Evolutionary conservation across 148 eudicot genomes (phyloP), one percentile per base, ranked within the genome.

Genomic region (Silene latifolia): DNA sequence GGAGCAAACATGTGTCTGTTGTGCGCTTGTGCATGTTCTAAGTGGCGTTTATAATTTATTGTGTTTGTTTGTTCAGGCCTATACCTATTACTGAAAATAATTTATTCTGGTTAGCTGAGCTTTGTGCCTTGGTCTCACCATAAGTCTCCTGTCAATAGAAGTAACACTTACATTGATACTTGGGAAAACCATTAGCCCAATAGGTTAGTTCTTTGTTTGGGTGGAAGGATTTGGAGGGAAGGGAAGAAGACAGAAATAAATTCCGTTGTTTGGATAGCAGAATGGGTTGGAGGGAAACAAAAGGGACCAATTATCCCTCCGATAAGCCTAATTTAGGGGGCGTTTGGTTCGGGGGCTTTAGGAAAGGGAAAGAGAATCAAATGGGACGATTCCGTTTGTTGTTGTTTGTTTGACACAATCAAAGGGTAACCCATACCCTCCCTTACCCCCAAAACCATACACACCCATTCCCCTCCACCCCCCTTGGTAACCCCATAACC

Each of bases 1-100:
- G 68, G 80, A 75, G 74, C 70, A 25, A 58, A 59, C 70, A 62
- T 48, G 47, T 74, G 46, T 20, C 60, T 25, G 27, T 48, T 18
- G 6, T 73, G 71, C 74, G 67, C 13, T 48, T 18, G 3, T 73
- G 71, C 74, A 73, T n/a, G 32, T 23, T 68, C 13, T 39, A 47
- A 53, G 21, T 47, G 66, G 14, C 27, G 27, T 32, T 62, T 63
- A 21, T 8, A 15, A 0, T 23, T 71, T 19, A 13, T 8, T 11
- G 12, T 10, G 25, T 20, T 61, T 65, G 53, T 56, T 44, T 20
- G 58, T 23, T 70, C 64, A 44, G n/a, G n/a, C n/a, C n/a, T n/a
- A n/a, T 24, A 7, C 9, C 19, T 74, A 69, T 4, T 32, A 32
- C 35, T 32, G 35, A 32, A 32, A 2, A 4, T 32, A 32, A 32